phyloP scores from a whole-genome alignment of 306 rosid species.

The Begonia loranthoides region DNA sequence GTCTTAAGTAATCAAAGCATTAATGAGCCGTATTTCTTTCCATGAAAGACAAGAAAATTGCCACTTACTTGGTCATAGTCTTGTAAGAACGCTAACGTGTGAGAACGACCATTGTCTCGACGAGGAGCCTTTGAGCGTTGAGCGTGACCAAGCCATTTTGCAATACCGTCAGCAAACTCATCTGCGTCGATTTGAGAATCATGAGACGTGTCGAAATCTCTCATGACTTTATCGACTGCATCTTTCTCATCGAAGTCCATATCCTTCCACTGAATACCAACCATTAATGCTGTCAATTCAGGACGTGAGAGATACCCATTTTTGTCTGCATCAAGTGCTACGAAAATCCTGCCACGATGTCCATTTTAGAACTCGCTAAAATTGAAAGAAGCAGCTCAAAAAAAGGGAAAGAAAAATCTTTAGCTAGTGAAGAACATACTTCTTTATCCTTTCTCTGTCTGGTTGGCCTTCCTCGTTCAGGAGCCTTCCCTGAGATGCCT shows the following conservation, averaged over 20 bases:
- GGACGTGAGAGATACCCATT: conserved; percentile 34
- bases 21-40: background rate
- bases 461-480: conserved; percentile 54
- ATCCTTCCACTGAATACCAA: conserved; percentile 61
- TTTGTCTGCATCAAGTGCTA: conserved; percentile 28
- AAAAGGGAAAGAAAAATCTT: conserved; percentile 8
- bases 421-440: conserved; percentile 22
- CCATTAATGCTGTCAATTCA: conserved; percentile 61
- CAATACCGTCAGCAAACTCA: conserved; percentile 48
- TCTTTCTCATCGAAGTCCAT: conserved; percentile 51
- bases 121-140: conserved; percentile 16
- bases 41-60: background rate
- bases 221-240: conserved; percentile 41
- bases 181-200: conserved; percentile 18
- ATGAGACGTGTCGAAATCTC: conserved; percentile 47
- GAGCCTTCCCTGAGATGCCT: conserved; percentile 48
- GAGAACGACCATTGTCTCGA: conserved; percentile 32
- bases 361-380: conserved; percentile 10
- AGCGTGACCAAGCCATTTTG: conserved; percentile 48
- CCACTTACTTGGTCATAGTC: conserved; percentile 43
- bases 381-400: background rate
- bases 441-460: conserved; percentile 30
- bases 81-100: conserved; percentile 25
- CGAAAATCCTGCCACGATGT: conserved; percentile 43
- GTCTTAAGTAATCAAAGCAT: too few species aligned